A percentile compares a stretch with the other conserved stretches of the same genome.
These are phyloP conservation scores for Aspergillus ochraceus DNA, from an alignment of 2,329 filamentous ascomycete species.

Conservation along the genomic window DNA sequence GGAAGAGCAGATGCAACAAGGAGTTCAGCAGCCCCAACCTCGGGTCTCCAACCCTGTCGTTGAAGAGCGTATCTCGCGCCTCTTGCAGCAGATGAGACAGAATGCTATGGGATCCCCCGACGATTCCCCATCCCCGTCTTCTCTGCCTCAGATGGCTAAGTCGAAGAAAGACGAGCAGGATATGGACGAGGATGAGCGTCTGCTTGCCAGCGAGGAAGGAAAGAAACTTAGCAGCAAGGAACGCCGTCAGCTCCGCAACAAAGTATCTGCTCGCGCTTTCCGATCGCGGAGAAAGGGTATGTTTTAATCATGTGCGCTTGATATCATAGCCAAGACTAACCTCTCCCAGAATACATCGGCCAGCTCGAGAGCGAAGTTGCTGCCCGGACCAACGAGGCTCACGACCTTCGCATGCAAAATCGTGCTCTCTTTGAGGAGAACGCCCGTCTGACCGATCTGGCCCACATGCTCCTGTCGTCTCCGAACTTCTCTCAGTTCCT, in stretches of 20 bases:
- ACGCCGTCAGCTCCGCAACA: conserved; percentile 94
- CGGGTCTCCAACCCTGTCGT: conserved; percentile 65
- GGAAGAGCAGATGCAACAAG: conserved; percentile 29
- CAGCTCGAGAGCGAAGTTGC: conserved; percentile 91
- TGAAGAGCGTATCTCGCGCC: conserved; percentile 90
- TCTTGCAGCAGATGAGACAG: conserved; percentile 88
- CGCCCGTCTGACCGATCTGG: conserved; percentile 72
- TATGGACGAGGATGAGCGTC: conserved; percentile 95
- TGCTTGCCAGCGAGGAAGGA: conserved; percentile 93
- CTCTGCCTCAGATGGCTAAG: conserved; percentile 67
- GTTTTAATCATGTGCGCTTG: conserved; percentile 20
- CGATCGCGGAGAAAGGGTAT: conserved; percentile 96
- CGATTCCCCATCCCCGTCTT: conserved; percentile 39
- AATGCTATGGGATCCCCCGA: conserved; percentile 61
- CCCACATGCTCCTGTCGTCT: conserved; percentile 78
- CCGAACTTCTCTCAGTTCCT: conserved; percentile 81
- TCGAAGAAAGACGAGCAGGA: conserved; percentile 93
- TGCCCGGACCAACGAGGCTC: conserved; percentile 77
- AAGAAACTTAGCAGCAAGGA: conserved; percentile 99
- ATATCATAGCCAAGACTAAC: conserved; percentile 49
- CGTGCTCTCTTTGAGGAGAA: conserved; percentile 81
- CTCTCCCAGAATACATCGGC: conserved; percentile 81
- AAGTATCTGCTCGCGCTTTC: conserved; percentile 96
- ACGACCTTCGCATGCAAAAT: conserved; percentile 79
- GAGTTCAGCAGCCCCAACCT: conserved; percentile 31